Evolutionary conservation across 106 monocot species (phyloP), one percentile per base, ranked within the genome.

Genomic region (Agapanthus africanus): DNA sequence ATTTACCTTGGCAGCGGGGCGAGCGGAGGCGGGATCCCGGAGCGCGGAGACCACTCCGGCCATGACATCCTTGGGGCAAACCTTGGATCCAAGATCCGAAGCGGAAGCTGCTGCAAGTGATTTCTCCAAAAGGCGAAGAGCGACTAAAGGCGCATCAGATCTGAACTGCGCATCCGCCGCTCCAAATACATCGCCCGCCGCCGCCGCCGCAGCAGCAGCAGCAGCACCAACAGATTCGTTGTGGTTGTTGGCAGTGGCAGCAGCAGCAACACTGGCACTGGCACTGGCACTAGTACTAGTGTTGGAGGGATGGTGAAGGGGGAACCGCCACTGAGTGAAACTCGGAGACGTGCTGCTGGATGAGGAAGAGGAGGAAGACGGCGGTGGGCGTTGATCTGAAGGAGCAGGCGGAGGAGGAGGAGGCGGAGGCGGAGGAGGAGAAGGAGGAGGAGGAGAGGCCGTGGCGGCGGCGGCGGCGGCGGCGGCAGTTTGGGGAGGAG

Each of bases 291-390:
- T 14, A 22, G 40, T 13, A 39, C 0, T 49, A 50, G 18, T 65
- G 44, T 9, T 32, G 64, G 27, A 67, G n/a, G 73, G 79, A 25
- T 66, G 80, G 74, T 88, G 88, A 42, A 81, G 79, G 1, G 91
- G 95, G 69, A 95, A 87, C 25, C 95, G 79, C 95, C 95, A 95
- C 56, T 91, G 95, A 15, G 95, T 95, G 80, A 95, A 95, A 80
- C 88, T 91, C 40, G 91, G 95, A 10, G 95, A 95, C 5, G 95
- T 70, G 11, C 91, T 91, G 23, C 91, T 91, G 46, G 95, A 91
- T 0, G 95, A 91, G 2, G 95, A 95, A 23, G 95, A 95, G 0
- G 91, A 95, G 0, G 90, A 90, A 0, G 90, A 82, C 7, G 71
- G 73, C 0, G 54, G 75, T 0, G 50, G 72, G 10, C 54, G 32